These are phyloP conservation scores for Sporodiniella umbellata DNA, from an alignment of 371 early-diverging fungal species.

Conservation along the genomic window DNA sequence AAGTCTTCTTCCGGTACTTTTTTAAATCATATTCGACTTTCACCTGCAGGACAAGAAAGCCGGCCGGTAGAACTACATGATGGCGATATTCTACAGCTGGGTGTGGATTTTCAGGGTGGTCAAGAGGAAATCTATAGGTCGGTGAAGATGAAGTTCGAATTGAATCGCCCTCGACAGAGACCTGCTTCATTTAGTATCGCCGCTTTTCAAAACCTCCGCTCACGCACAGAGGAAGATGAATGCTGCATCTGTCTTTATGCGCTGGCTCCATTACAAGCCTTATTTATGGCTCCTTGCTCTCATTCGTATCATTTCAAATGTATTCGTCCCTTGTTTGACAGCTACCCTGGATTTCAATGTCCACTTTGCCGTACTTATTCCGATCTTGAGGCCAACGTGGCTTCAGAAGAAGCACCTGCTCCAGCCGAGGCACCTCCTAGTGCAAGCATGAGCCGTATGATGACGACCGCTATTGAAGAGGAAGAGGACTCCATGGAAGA, in stretches of 20 bases:
- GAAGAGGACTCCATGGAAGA: background rate
- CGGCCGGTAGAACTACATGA: constrained; percentile 81
- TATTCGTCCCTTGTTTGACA: constrained; percentile 71
- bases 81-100: constrained; percentile 93
- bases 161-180: constrained; percentile 52
- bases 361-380: constrained; percentile 96
- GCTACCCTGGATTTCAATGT: constrained; percentile 84
- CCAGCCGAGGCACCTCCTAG: constrained; percentile 11
- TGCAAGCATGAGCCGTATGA: background rate
- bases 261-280: constrained; percentile 87
- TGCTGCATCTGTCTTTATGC: constrained; percentile 96
- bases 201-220: constrained; percentile 37
- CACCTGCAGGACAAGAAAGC: constrained; percentile 85
- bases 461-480: background rate
- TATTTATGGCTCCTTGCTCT: constrained; percentile 93
- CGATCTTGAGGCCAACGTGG: constrained; percentile 87
- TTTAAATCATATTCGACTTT: constrained; percentile 88
- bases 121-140: constrained; percentile 64
- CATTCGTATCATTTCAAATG: constrained; percentile 96
- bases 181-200: constrained; percentile 36
- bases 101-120: constrained; percentile 96
- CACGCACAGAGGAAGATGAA: constrained; percentile 55
- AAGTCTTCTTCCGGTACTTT: constrained; percentile 97
- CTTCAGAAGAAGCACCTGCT: constrained; percentile 31
- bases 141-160: constrained; percentile 72